Evolutionary conservation across 1,139 yeast species (phyloP), one percentile per base, ranked within the genome.

Genomic region (Suhomyces anneliseae): DNA sequence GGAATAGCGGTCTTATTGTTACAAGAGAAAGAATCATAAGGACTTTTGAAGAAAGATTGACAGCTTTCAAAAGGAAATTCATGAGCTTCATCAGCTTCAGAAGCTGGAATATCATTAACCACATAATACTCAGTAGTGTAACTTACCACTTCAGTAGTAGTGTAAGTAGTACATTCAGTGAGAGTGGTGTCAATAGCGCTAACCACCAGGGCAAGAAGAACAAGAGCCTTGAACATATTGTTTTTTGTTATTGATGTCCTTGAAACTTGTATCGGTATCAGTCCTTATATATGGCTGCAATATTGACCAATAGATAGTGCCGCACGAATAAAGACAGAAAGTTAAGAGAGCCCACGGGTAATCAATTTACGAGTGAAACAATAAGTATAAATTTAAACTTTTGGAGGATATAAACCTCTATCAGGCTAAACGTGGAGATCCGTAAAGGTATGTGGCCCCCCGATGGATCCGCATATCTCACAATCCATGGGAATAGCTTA

Each of bases 1-100:
- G 69, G 64, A 8, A 58, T 52, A 14, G 51, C 55, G 27, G 67
- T 61, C 14, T 62, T 56, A 51, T 65, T 64, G 44, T 61, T 63
- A 51, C 70, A 66, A 24, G 70, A 61, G 54, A 57, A 67, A 10
- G 65, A 47, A 45, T 56, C 44, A 48, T 24, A 46, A 7, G 49
- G 48, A 43, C 54, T 52, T 27, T 47, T 35, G 45, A 51, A 54
- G 45, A 47, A 56, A 12, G 43, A 24, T n/a, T 48, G 41, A 39
- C 59, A 56, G 39, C 54, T 50, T 27, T 33, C 46, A 15, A 53
- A 56, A 6, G 56, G 56, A 46, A 48, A 55, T 11, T 45, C 27
- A 24, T 46, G 47, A 26, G 47, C 55, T 26, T 35, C 36, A 27
- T 49, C 55, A 9, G 55, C 55, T 14, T 54, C 47, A 4, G 47